Base-by-base conservation (phyloP, 192 early-diverging fungal species). In the Podila clonocystis region DNA sequence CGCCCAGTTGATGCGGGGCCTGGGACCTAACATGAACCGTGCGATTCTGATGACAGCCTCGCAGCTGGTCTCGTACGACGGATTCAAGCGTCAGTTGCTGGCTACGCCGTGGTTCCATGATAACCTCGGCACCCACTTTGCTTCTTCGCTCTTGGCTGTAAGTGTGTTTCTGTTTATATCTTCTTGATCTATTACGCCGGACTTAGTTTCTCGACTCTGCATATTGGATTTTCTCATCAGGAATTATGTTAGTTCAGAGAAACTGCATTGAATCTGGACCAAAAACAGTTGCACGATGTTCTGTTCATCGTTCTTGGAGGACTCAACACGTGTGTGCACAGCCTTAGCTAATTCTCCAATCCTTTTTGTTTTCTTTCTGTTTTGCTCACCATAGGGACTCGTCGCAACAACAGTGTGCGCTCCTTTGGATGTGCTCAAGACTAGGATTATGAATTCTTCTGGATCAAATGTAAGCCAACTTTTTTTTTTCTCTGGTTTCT, bases 21-120 rank as follows among this genome's bases (percentile, higher is more conserved):
- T 96, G 1, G 94, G 94, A 1, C 95, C 98, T 28, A 97, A 97
- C 50, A 87, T 96, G 59, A 91, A 96, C 60, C 87, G 98, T 55
- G 96, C 98, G 7, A 93, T 98, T 80, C 88, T 96, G 49, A 94
- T 94, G 90, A 93, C 90, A 12, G 85, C 86, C 9, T 89, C 91
- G 0, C 93, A 94, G 68, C 84, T 93, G 30, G 87, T 87, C 29
- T 91, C 89, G 2, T 96, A 96, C 83, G 95, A 96, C 72, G 85
- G 79, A 19, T 91, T 92, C 74, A 96, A 96, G 85, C 83, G 91
- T 19, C 62, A 91, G n/a, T 77, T 96, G 45, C 71, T 94, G 33
- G 70, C 84, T 9, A 87, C 88, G 4, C 72, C 84, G 13, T 85
- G 85, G 55, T 88, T 94, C 61, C 59, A 84, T 17, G 94, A 96